Evolutionary conservation across 1,139 yeast species (phyloP), one percentile per base, ranked within the genome.

Genomic region (Saccharomyces hybrid): DNA sequence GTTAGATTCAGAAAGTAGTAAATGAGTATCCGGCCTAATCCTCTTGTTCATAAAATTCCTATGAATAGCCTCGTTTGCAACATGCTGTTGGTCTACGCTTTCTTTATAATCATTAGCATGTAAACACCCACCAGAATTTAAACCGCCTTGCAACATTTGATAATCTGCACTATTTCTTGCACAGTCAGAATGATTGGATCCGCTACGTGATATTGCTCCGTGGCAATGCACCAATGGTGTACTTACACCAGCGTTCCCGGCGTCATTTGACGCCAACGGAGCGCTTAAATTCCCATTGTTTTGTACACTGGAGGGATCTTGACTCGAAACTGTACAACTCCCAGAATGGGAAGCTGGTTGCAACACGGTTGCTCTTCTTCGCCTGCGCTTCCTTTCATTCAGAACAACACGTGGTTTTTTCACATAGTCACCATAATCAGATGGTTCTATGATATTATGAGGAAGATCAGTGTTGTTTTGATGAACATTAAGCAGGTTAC

Each of bases 361-460:
- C 11, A 20, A 20, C 25, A 9, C 25, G 44, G 44, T 9, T 11
- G 25, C 13, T 48, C 52, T 55, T 56, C 51, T 53, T 62, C 65
- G 49, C 66, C 64, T 34, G 61, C 59, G 20, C 59, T 57, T 28
- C 55, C 64, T 48, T 63, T 44, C 65, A 63, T 16, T 67, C 64
- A 46, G 65, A 65, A 38, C 64, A 58, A 49, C 67, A 60, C 28
- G 62, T 59, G 44, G 64, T 61, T 53, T 64, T 64, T 56, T 65
- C 49, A 47, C 34, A 53, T 57, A 60, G 32, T 70, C 69, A 9
- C 84, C 84, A 61, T 79, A 82, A 61, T 82, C 83, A 8, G 76
- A 77, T 0, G 88, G 90, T 8, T 78, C 76, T 65, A 83, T 84
- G 14, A 75, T 72, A 62, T 84, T 88, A 60, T 83, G 85, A 4